A percentile compares a stretch with the other conserved stretches of the same genome.
Evolutionary conservation across 176 grass and related monocot species (phyloP).

Genomic region (Cocos nucifera): DNA sequence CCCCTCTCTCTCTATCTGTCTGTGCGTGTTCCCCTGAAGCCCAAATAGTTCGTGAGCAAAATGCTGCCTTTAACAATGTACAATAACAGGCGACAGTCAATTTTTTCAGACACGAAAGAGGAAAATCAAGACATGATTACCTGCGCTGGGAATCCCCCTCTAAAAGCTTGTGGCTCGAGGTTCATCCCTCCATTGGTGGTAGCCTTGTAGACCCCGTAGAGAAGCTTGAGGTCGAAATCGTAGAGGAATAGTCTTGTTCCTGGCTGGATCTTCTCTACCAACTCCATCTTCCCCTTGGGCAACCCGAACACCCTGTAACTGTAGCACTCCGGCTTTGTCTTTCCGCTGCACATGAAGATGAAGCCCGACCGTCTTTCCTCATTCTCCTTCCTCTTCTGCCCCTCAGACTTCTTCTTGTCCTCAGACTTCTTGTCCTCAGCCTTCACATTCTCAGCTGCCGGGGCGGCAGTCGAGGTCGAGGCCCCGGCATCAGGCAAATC

Average conservation of each 20-base stretch:
- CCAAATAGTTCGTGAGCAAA: too few relatives aligned
- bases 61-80: background rate
- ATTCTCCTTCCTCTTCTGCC: slow-evolving; percentile 13
- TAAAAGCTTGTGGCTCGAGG: slow-evolving; percentile 52
- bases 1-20: too few relatives aligned
- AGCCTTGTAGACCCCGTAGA: slow-evolving; percentile 68
- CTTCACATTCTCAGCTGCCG: too few relatives aligned
- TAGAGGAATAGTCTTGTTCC: slow-evolving; percentile 57
- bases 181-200: slow-evolving; percentile 34
- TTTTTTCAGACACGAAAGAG: background rate
- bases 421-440: slow-evolving; percentile 3
- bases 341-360: slow-evolving; percentile 75
- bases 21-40: too few relatives aligned
- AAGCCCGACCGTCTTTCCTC: slow-evolving; percentile 31
- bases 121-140: slow-evolving; percentile 9
- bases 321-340: slow-evolving; percentile 69
- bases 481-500: too few relatives aligned
- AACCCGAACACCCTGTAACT: slow-evolving; percentile 39
- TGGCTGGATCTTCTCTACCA: slow-evolving; percentile 45
- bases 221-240: slow-evolving; percentile 56
- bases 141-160: slow-evolving; percentile 64
- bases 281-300: slow-evolving; percentile 33
- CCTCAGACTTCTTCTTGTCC: background rate
- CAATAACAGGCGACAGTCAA: background rate
- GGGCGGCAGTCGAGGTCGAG: too few relatives aligned